Percentiles rank a stretch among this genome's conserved stretches.
Conservation (phyloP, 345 rosid species). For the Salix caprea region DNA sequence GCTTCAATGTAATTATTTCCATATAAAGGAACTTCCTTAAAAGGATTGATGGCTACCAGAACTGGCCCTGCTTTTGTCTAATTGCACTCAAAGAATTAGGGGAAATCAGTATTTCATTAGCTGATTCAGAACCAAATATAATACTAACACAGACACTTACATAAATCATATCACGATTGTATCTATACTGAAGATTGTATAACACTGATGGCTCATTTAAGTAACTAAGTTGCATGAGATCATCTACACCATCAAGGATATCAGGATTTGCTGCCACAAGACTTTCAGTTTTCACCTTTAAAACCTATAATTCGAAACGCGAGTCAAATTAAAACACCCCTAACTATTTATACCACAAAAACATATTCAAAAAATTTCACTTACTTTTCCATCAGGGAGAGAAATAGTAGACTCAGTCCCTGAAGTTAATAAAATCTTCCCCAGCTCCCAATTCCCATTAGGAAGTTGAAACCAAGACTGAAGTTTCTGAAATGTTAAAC, state of each 20-base stretch:
- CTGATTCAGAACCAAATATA: conserved; percentile 12
- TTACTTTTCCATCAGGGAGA: conserved; percentile 74
- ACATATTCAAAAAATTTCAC: conserved; percentile 20
- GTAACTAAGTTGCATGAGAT: conserved; percentile 98
- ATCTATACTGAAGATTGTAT: conserved; percentile 85
- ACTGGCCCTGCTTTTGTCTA: conserved; percentile 99
- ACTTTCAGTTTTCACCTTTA: conserved; percentile 62
- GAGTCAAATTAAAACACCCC: conserved; percentile 13
- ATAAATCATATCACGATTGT: conserved; percentile 83
- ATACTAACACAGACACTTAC: conserved; percentile 49
- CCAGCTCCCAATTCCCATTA: conserved; percentile 86
- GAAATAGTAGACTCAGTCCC: conserved; percentile 67
- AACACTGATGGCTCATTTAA: conserved; percentile 94
- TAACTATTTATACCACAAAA: conserved; percentile 7
- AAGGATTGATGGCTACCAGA: conserved; percentile 94
- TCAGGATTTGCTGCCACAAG: conserved; percentile 92
- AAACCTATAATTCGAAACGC: conserved; percentile 38
- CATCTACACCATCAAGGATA: conserved; percentile 96
- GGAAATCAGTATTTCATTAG: background rate
- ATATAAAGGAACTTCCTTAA: conserved; percentile 80
- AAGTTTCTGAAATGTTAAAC: conserved; percentile 54
- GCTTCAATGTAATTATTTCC: conserved; percentile 80
- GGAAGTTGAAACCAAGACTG: conserved; percentile 88
- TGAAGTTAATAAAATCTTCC: conserved; percentile 58
- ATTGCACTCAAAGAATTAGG: conserved; percentile 17